These are phyloP conservation scores for Aspergillus fischeri DNA, from an alignment of 2,329 filamentous ascomycete genomes.

Conservation along the genomic window DNA sequence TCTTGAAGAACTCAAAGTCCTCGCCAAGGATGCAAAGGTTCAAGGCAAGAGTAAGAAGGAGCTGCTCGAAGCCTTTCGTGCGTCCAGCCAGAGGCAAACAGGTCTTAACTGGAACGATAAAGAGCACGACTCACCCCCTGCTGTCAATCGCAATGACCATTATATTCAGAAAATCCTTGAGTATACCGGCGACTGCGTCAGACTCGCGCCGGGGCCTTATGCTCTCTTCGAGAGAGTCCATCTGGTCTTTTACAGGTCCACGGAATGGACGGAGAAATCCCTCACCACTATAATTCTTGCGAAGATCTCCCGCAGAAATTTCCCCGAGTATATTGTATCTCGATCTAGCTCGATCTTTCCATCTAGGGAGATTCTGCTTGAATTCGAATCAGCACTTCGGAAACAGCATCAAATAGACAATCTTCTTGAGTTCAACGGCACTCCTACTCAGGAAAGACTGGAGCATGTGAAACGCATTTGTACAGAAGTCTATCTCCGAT, in stretches of 20 bases:
- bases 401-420: slow-evolving; percentile 78
- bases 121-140: slow-evolving; percentile 39
- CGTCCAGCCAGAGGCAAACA: slow-evolving; percentile 68
- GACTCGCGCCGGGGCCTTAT: slow-evolving; percentile 67
- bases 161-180: slow-evolving; percentile 73
- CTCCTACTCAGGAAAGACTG: slow-evolving; percentile 61
- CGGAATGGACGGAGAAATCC: slow-evolving; percentile 96
- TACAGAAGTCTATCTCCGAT: slow-evolving; percentile 72
- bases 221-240: slow-evolving; percentile 92
- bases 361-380: slow-evolving; percentile 69
- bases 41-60: slow-evolving; percentile 86
- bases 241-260: slow-evolving; percentile 91
- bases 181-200: slow-evolving; percentile 76
- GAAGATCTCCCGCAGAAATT: slow-evolving; percentile 81
- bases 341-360: slow-evolving; percentile 85
- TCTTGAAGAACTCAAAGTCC: slow-evolving; percentile 78
- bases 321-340: slow-evolving; percentile 85
- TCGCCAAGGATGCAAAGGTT: slow-evolving; percentile 83
- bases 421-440: slow-evolving; percentile 74
- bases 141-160: slow-evolving; percentile 65
- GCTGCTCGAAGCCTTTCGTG: slow-evolving; percentile 68
- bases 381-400: slow-evolving; percentile 83
- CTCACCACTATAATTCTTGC: slow-evolving; percentile 91
- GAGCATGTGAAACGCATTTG: slow-evolving; percentile 68
- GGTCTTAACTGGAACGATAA: slow-evolving; percentile 64